Percentiles rank a stretch among this genome's conserved stretches.
Evolutionary conservation across 441 rosid genomes (phyloP).

Genomic region (Eutrema salsugineum): DNA sequence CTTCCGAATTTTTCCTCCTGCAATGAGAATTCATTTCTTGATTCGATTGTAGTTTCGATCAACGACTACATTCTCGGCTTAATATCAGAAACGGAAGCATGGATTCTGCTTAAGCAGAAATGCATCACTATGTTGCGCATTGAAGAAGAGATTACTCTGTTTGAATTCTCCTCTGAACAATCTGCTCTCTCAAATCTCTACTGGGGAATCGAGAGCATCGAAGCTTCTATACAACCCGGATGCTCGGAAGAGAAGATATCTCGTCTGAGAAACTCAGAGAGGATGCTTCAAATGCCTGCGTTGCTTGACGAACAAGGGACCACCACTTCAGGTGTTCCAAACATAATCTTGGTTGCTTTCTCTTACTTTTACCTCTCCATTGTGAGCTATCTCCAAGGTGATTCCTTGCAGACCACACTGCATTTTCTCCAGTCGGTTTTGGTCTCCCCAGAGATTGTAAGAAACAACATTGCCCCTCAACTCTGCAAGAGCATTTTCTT

Average conservation of each 20-base stretch:
- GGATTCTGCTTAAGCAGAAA: conserved; percentile 43
- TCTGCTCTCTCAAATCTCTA: conserved; percentile 69
- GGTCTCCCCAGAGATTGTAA: conserved; percentile 57
- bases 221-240: conserved; percentile 46
- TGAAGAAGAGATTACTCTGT: conserved; percentile 37
- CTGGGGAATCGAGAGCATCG: conserved; percentile 71
- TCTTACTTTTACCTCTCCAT: conserved; percentile 75
- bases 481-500: conserved; percentile 51
- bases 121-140: conserved; percentile 45
- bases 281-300: conserved; percentile 89
- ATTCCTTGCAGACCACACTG: conserved; percentile 73
- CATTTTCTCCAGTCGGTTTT: conserved; percentile 74
- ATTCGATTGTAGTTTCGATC: conserved; percentile 49
- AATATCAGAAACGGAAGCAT: conserved; percentile 26
- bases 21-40: conserved; percentile 38
- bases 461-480: conserved; percentile 46
- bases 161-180: conserved; percentile 72
- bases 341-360: conserved; percentile 54
- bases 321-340: conserved; percentile 57
- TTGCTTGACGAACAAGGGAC: conserved; percentile 72
- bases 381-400: conserved; percentile 60
- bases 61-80: conserved; percentile 40
- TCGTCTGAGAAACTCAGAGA: conserved; percentile 52
- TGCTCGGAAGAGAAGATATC: conserved; percentile 33
- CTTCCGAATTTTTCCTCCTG: conserved; percentile 25